phyloP scores from a whole-genome alignment of 805 yeast genomes.

The Teunomyces kruisii region DNA sequence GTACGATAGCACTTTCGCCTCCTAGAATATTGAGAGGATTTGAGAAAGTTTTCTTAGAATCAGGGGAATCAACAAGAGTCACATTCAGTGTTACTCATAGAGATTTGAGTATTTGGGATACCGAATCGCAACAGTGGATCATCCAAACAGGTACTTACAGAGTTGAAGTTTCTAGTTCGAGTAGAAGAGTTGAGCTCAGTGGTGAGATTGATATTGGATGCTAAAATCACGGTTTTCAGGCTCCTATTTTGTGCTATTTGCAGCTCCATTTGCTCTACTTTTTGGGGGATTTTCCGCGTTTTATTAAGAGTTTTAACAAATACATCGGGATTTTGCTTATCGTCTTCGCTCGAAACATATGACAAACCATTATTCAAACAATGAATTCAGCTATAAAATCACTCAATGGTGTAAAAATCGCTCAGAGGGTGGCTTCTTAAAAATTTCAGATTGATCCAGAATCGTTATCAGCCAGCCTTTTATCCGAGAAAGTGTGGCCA shows the following conservation, averaged over 20 bases:
- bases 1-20: constrained; percentile 49
- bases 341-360: not conserved
- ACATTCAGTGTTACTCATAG: constrained; percentile 48
- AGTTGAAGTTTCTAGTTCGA: constrained; percentile 50
- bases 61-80: constrained; percentile 39
- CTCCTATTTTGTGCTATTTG: no score
- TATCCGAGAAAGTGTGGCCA: not conserved
- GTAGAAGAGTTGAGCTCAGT: constrained; percentile 46
- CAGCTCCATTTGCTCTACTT: not conserved
- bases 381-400: no score
- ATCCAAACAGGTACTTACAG: constrained; percentile 56
- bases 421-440: no score
- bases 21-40: constrained; percentile 55
- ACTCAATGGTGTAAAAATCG: no score
- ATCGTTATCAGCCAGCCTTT: not conserved
- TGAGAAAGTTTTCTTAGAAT: constrained; percentile 49
- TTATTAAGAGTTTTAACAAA: no score
- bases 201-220: constrained; percentile 45
- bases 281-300: no score
- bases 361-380: not conserved
- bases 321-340: not conserved
- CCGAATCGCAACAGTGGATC: constrained; percentile 55
- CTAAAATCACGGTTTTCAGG: not conserved
- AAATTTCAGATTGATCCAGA: not conserved
- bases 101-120: constrained; percentile 59